Evolutionary conservation across 2,329 filamentous ascomycete genomes (phyloP).

Genomic region (Trichothecium roseum): DNA sequence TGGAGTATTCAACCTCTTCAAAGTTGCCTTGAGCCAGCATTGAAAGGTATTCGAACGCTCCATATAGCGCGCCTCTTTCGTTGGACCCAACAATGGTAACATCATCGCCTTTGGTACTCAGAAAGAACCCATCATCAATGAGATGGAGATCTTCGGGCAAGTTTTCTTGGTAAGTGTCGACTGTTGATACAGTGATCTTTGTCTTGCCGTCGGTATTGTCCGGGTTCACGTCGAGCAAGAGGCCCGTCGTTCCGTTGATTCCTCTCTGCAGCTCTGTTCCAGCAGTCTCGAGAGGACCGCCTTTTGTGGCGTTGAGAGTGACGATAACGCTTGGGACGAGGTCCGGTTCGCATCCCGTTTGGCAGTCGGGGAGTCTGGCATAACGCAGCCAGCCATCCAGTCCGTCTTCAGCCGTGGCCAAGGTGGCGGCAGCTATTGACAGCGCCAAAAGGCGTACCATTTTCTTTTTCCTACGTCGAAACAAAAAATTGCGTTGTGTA

Average conservation of each 20-base stretch:
- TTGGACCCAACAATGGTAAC: slow-evolving; percentile 55
- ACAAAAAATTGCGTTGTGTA: neutral
- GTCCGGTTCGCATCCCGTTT: slow-evolving; percentile 19
- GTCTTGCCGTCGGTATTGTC: neutral
- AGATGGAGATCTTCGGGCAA: slow-evolving; percentile 25
- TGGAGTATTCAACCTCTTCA: slow-evolving; percentile 32
- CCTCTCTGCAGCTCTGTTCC: slow-evolving; percentile 48
- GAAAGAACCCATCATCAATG: slow-evolving; percentile 50
- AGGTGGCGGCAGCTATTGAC: slow-evolving; percentile 15
- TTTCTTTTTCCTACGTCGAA: neutral
- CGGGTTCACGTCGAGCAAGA: slow-evolving; percentile 22
- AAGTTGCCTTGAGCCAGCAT: slow-evolving; percentile 51
- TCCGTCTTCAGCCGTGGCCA: slow-evolving; percentile 46
- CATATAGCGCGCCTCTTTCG: slow-evolving; percentile 58
- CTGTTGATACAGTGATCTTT: slow-evolving; percentile 12
- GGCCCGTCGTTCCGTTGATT: slow-evolving; percentile 45
- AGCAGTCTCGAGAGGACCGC: slow-evolving; percentile 48
- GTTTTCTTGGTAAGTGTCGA: slow-evolving; percentile 13
- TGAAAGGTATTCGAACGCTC: slow-evolving; percentile 58
- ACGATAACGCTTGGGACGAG: slow-evolving; percentile 37
- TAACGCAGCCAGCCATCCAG: slow-evolving; percentile 55
- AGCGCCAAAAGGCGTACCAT: slow-evolving; percentile 4
- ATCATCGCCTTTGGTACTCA: slow-evolving; percentile 32
- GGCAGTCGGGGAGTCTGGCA: slow-evolving; percentile 31
- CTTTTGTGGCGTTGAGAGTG: slow-evolving; percentile 40